These are phyloP conservation scores for Geotrichum ghanense DNA, from an alignment of 805 yeast genomes.

Conservation along the genomic window DNA sequence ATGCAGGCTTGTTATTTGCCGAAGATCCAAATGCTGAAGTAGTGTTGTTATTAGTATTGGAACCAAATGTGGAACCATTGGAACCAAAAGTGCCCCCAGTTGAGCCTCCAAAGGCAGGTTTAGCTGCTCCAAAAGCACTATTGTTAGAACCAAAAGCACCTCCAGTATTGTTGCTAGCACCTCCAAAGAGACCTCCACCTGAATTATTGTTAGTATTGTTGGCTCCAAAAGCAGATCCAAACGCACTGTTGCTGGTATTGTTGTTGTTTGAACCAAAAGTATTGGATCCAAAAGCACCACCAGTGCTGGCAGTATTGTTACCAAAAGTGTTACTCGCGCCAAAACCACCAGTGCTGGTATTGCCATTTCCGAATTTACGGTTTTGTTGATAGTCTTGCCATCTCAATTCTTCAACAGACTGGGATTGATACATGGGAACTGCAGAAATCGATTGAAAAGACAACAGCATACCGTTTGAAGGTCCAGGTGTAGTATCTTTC, in stretches of 20 bases:
- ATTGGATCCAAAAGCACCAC: slow-evolving; percentile 22
- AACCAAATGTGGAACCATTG: slow-evolving; percentile 16
- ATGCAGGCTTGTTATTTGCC: slow-evolving; percentile 13
- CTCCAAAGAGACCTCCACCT: slow-evolving; percentile 14
- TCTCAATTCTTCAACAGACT: slow-evolving; percentile 80
- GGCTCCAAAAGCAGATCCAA: slow-evolving; percentile 27
- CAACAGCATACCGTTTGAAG: slow-evolving; percentile 30
- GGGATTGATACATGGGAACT: slow-evolving; percentile 84
- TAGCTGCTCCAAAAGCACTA: slow-evolving; percentile 9
- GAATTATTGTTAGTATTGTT: slow-evolving; percentile 18
- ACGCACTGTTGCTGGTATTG: slow-evolving; percentile 12
- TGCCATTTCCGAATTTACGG: slow-evolving; percentile 46
- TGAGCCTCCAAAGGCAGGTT: slow-evolving; percentile 3
- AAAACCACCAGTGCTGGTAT: slow-evolving; percentile 5
- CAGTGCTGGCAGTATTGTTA: slow-evolving; percentile 13
- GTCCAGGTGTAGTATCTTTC: slow-evolving; percentile 50
- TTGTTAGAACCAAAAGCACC: slow-evolving; percentile 3
- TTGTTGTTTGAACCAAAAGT: slow-evolving; percentile 32
- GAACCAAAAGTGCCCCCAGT: slow-evolving; percentile 7
- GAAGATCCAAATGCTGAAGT: too few relatives aligned
- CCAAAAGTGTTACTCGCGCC: slow-evolving; percentile 10
- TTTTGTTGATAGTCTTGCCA: slow-evolving; percentile 74
- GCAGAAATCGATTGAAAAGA: slow-evolving; percentile 61
- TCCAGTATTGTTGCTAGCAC: slow-evolving; percentile 8
- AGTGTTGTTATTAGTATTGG: not conserved